These are phyloP conservation scores for Phoenix roebelenii DNA, from an alignment of 176 grass and related monocot species.

Conservation along the genomic window DNA sequence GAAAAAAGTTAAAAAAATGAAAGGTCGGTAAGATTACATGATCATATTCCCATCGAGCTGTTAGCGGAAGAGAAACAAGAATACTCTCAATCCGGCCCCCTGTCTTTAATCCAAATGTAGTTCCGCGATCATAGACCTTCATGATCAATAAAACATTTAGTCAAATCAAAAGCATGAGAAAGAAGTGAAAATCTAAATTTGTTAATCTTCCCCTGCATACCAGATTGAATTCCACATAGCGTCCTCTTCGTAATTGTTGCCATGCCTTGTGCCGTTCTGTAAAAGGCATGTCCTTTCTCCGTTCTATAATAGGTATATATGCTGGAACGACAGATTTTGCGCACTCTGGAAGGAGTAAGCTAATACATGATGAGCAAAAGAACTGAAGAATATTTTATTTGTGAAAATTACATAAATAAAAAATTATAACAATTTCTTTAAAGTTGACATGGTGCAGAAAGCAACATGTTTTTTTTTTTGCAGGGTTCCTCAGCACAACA, in stretches of 20 bases:
- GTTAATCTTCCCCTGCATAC: conserved; percentile 16
- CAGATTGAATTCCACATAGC: conserved; percentile 97
- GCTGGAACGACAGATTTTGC: conserved; percentile 83
- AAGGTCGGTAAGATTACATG: conserved; percentile 50
- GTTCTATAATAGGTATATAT: conserved; percentile 85
- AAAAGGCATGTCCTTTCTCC: conserved; percentile 76
- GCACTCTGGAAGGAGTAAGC: conserved; percentile 37
- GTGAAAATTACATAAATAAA: too few species aligned
- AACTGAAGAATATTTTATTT: too few species aligned
- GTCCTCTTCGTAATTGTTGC: conserved; percentile 89
- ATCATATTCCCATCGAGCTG: conserved; percentile 87
- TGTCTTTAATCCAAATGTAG: conserved; percentile 94
- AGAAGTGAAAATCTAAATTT: too few species aligned
- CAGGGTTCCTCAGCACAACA: too few species aligned
- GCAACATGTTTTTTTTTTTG: too few species aligned
- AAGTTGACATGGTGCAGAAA: too few species aligned
- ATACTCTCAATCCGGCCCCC: conserved; percentile 97
- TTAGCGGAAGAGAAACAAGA: conserved; percentile 86
- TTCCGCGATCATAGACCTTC: conserved; percentile 95
- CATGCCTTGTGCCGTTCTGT: conserved; percentile 85
- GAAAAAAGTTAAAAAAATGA: too few species aligned
- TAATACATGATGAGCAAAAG: not conserved
- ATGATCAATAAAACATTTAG: not conserved
- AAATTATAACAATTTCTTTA: too few species aligned
- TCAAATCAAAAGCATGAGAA: too few species aligned